Evolutionary conservation across 2,329 filamentous ascomycete genomes (phyloP), one percentile per base, ranked within the genome.

Genomic region (Dothistroma pini): DNA sequence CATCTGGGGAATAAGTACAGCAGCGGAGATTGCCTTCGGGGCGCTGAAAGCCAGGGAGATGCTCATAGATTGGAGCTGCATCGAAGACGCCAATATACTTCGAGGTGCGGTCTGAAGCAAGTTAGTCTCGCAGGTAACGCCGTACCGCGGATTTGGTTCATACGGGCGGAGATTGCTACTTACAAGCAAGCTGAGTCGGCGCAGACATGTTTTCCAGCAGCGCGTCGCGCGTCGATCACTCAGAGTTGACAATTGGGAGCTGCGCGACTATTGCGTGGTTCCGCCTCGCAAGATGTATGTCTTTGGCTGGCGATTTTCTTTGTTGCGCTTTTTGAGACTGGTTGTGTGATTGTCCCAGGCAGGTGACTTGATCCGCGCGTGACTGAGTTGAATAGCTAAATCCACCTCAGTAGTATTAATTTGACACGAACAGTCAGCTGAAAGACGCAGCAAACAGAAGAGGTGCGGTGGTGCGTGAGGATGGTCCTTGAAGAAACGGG

Each of bases 41-140:
- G 79, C 89, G 82, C 62, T 76, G 75, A 73, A 97, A 97, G 71
- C 89, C 93, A 73, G 90, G 81, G 74, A 97, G 84, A 74, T 88
- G 81, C 77, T 90, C 85, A 80, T 99, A 99, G 74, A 89, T 85
- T 64, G 95, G 95, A 69, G 88, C 90, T 72, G 92, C 91, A 81
- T 97, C 90, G 79, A 96, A 86, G 78, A 97, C 83, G 74, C 93
- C 93, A 81, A 99, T 93, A 78, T 88, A 89, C 87, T 97, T 97
- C 80, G 93, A 89, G 78, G 95, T 97, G 81, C 95, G 91, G 84
- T 90, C 85, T 88, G 51, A 54, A 56, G 12, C n/a, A 62, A 25
- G 47, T 64, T 47, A 66, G 56, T 61, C 21, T 19, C 11, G 47
- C 58, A 29, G 49, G 25, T 21, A 22, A 25, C 7, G 22, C 22